phyloP scores from a whole-genome alignment of 139 green algal species.

The Chlamydomonas sp. region DNA sequence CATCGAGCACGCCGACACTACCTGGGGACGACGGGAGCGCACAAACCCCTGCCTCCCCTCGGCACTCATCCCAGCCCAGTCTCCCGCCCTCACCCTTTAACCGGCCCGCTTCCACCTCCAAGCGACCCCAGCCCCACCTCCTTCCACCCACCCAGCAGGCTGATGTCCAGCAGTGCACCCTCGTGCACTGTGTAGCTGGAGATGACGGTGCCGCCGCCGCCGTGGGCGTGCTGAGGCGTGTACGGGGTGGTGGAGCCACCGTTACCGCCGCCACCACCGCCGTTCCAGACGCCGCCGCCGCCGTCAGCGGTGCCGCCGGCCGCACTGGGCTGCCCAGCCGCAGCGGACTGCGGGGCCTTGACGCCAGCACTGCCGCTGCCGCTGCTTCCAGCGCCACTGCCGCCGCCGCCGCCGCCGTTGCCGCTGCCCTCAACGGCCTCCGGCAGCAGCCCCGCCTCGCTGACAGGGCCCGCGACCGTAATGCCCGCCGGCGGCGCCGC shows the following conservation, averaged over 20 bases:
- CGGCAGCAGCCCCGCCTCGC: neutral
- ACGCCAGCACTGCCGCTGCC: neutral
- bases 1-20: no score
- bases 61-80: no score
- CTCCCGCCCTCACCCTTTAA: neutral
- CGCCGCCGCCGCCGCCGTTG: neutral
- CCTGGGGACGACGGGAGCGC: no score
- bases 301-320: neutral
- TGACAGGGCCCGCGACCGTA: neutral
- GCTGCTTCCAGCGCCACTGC: neutral
- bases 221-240: no score
- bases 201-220: neutral
- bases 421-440: no score
- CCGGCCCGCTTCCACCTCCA: neutral
- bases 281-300: neutral
- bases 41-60: no score
- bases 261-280: neutral
- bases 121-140: no score
- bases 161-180: conserved; percentile 32
- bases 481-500: neutral
- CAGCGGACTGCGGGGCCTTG: neutral
- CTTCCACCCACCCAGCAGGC: conserved; percentile 14
- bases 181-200: conserved; percentile 28
- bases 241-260: neutral
- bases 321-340: neutral